These are phyloP conservation scores for Lepidium didymum DNA, from an alignment of 345 rosid genomes.

Conservation along the genomic window DNA sequence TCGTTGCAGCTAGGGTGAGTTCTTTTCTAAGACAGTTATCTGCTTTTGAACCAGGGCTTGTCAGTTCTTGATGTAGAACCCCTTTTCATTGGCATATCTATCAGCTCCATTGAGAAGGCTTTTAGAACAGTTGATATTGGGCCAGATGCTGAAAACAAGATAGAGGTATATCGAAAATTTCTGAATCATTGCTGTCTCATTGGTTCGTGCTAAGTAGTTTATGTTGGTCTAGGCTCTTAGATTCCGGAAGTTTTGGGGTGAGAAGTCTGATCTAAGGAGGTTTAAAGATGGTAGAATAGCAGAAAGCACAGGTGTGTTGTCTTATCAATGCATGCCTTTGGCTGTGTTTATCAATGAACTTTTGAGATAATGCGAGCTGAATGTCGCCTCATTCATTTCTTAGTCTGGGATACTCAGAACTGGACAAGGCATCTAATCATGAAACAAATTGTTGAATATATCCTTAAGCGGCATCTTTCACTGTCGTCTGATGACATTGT, in stretches of 20 bases:
- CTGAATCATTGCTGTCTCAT: neutral
- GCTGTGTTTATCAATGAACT: neutral
- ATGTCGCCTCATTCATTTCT: slow-evolving; percentile 9
- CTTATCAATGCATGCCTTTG: slow-evolving; percentile 11
- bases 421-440: slow-evolving; percentile 72
- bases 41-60: slow-evolving; percentile 50
- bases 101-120: slow-evolving; percentile 66
- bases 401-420: slow-evolving; percentile 78
- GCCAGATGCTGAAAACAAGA: slow-evolving; percentile 84
- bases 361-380: slow-evolving; percentile 13
- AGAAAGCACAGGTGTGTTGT: slow-evolving; percentile 75
- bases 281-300: slow-evolving; percentile 92
- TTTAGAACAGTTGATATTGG: slow-evolving; percentile 82
- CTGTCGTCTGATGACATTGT: slow-evolving; percentile 44
- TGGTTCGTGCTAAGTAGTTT: neutral
- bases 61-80: slow-evolving; percentile 54
- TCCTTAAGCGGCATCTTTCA: slow-evolving; percentile 61
- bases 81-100: slow-evolving; percentile 64
- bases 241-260: slow-evolving; percentile 85
- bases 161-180: slow-evolving; percentile 45
- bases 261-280: slow-evolving; percentile 83
- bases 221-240: slow-evolving; percentile 45
- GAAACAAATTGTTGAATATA: slow-evolving; percentile 61
- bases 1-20: neutral
- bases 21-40: slow-evolving; percentile 6